Conservation (phyloP, 139 green algal genomes). For the Chlorella sorokiniana region DNA sequence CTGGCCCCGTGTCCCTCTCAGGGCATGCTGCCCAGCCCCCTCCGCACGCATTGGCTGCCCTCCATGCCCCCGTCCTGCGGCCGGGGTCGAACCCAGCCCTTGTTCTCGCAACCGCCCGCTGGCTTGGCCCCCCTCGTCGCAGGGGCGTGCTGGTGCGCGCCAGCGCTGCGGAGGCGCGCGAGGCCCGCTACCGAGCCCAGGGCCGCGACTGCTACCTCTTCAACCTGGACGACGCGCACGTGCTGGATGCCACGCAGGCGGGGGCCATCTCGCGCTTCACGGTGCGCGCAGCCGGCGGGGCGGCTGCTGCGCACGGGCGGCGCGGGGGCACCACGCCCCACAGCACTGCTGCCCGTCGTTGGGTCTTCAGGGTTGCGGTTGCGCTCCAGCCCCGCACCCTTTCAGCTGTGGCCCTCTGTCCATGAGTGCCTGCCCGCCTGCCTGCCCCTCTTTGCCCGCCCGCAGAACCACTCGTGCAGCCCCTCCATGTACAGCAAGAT, state of each 20-base stretch:
- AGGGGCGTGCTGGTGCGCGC: slow-evolving; percentile 73
- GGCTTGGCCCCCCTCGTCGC: not conserved
- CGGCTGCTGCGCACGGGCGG: too few relatives aligned
- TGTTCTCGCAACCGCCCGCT: not conserved
- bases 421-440: not conserved
- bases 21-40: too few relatives aligned
- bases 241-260: slow-evolving; percentile 83
- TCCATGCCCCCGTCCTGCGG: not conserved
- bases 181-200: slow-evolving; percentile 71
- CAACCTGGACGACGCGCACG: slow-evolving; percentile 68
- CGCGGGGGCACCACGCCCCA: too few relatives aligned
- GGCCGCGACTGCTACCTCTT: slow-evolving; percentile 94
- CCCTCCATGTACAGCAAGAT: slow-evolving; percentile 89
- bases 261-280: slow-evolving; percentile 85
- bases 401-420: not conserved
- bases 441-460: not conserved
- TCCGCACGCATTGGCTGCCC: not conserved
- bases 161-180: slow-evolving; percentile 69
- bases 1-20: too few relatives aligned
- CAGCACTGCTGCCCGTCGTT: too few relatives aligned
- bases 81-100: not conserved
- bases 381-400: not conserved
- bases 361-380: too few relatives aligned
- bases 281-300: slow-evolving; percentile 40
- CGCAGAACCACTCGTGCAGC: slow-evolving; percentile 88